phyloP scores from a whole-genome alignment of 768 basidiomycete species.

The Mrakia blollopis region DNA sequence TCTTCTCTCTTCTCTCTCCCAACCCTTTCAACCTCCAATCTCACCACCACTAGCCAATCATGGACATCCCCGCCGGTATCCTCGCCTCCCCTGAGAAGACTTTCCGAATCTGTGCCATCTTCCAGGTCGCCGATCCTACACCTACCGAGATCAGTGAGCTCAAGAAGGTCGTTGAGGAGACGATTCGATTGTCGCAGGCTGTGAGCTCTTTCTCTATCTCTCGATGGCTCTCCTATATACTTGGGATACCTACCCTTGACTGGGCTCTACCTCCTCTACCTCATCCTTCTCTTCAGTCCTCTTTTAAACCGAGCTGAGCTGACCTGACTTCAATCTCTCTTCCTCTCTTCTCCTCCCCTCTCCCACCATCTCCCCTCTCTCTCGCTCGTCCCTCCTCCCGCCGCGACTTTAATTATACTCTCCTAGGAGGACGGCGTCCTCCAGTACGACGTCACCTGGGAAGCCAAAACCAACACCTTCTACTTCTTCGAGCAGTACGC shows the following conservation, averaged over 20 bases:
- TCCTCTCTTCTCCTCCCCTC: too few relatives aligned
- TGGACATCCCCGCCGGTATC: not conserved
- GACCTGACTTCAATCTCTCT: too few relatives aligned
- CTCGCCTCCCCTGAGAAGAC: not conserved
- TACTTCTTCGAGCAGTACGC: not conserved
- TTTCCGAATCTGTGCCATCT: not conserved
- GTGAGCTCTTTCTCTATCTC: not conserved
- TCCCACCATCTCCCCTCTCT: not conserved
- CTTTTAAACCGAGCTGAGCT: too few relatives aligned
- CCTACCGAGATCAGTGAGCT: not conserved
- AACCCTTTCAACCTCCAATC: not conserved
- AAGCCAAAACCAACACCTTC: not conserved
- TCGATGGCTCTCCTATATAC: too few relatives aligned
- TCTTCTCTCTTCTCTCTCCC: not conserved
- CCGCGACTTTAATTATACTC: not conserved
- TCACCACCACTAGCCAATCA: too few relatives aligned
- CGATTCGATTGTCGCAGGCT: not conserved
- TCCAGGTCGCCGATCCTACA: not conserved
- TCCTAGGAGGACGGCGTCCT: slow-evolving; percentile 16
- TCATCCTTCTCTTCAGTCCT: not conserved
- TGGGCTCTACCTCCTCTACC: too few relatives aligned
- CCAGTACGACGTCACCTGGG: not conserved
- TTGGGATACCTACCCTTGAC: too few relatives aligned
- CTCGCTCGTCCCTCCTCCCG: not conserved
- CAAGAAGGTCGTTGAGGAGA: not conserved